Base-by-base conservation (phyloP, 2,329 filamentous ascomycete species). In the Fusarium goolgardi region DNA sequence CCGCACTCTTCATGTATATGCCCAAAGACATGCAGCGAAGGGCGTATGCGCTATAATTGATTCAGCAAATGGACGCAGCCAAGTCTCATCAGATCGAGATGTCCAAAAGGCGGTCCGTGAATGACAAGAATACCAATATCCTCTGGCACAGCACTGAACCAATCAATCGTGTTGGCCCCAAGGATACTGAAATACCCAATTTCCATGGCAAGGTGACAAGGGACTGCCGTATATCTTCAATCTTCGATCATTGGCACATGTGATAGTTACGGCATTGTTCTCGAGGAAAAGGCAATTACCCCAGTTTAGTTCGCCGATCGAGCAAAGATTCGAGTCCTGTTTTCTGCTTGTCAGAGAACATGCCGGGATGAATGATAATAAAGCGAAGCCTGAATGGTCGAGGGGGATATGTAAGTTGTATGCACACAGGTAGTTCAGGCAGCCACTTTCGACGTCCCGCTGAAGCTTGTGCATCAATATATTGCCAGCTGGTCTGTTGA, bases 1-100 rank as follows among this genome's bases (percentile, higher is more conserved):
- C 79, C 79, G 11, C 74, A 68, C 1, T 82, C 87, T 65, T 88
- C 85, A 74, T 92, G 89, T 21, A 90, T 84, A 76, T 92, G 90
- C 1, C 90, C 90, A 71, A 87, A 92, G 9, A 92, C 81, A 44
- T 86, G 85, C 44, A 92, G 78, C 54, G 80, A 78, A 4, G 90
- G 90, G 25, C 85, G 81, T 3, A 88, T 81, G 4, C 82, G 78
- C 80, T 83, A 84, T 27, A 91, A 74, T 3, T 83, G 81, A 50
- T 78, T 75, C 8, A 83, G 77, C 0, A 82, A 64, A 39, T 73
- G 56, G 12, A 49, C 7, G 34, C 77, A 81, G 2, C 79, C 77
- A 34, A 73, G 67, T 1, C 71, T 72, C 18, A 77, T 73, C 10
- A 78, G 67, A 64, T 81, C 80, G 11, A 81, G 70, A 57, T 82